Conservation (phyloP, 257 asterid species). For the Nicotiana undulata region DNA sequence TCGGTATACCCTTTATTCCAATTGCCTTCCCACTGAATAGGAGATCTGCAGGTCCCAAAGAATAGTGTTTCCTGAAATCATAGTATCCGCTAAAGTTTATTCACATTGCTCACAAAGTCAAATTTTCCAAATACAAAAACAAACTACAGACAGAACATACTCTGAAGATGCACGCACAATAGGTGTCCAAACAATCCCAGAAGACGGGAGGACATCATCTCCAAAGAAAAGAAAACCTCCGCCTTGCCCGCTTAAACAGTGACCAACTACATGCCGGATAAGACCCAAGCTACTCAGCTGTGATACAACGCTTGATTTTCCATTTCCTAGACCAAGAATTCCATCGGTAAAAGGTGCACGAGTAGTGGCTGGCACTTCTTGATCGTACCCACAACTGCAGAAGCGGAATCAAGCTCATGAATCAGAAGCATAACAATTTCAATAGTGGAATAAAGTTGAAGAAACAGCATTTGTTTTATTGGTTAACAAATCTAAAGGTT, state of each 20-base stretch:
- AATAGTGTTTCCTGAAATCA: constrained; percentile 27
- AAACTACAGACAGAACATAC: constrained; percentile 11
- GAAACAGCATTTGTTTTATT: neutral
- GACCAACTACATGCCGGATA: constrained; percentile 65
- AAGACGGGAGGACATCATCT: constrained; percentile 54
- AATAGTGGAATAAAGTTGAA: neutral
- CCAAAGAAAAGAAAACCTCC: constrained; percentile 91
- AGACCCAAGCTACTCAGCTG: constrained; percentile 53
- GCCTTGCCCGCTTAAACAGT: constrained; percentile 65
- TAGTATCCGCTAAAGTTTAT: neutral
- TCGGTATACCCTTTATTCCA: constrained; percentile 16
- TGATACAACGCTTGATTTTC: constrained; percentile 62
- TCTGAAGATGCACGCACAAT: constrained; percentile 13
- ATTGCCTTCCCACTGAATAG: constrained; percentile 20
- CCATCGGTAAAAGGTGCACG: constrained; percentile 68
- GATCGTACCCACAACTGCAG: constrained; percentile 83
- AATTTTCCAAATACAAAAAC: neutral
- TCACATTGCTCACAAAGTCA: neutral
- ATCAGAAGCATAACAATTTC: neutral
- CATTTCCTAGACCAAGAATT: constrained; percentile 86
- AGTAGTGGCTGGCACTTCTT: constrained; percentile 47
- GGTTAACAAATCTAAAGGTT: neutral
- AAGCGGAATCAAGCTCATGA: neutral
- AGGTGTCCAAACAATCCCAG: constrained; percentile 30
- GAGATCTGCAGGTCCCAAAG: constrained; percentile 30